Evolutionary conservation across 108 stramenopile species (phyloP).

Genomic region (Nannochloropsis salina): DNA sequence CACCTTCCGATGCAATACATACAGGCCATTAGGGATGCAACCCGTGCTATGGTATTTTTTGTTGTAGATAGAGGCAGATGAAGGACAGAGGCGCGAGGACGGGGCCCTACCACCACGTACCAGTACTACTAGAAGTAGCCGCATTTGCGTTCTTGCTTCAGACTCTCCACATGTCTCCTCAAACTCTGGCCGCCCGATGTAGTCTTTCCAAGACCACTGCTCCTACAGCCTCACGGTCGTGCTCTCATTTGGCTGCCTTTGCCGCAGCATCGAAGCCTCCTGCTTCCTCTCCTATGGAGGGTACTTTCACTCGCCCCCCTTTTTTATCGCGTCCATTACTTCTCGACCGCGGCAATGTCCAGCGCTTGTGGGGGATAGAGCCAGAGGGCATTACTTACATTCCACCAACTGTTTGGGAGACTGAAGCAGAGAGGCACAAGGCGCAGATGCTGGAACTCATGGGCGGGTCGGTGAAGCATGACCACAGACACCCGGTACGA

Average conservation of each 20-base stretch:
- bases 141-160: too few relatives aligned
- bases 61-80: too few relatives aligned
- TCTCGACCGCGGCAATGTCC: not conserved
- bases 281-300: not conserved
- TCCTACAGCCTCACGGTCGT: too few relatives aligned
- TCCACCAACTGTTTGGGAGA: not conserved
- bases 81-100: too few relatives aligned
- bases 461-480: not conserved
- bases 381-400: not conserved
- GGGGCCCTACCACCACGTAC: too few relatives aligned
- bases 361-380: slow-evolving; percentile 3
- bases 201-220: too few relatives aligned
- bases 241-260: not conserved
- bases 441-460: not conserved
- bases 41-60: too few relatives aligned
- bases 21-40: too few relatives aligned
- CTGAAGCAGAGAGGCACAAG: not conserved
- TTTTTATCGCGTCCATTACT: not conserved
- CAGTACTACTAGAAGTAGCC: too few relatives aligned
- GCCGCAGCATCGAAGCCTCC: not conserved
- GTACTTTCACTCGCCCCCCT: not conserved
- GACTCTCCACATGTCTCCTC: too few relatives aligned
- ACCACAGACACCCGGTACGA: not conserved
- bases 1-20: too few relatives aligned
- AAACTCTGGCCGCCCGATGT: too few relatives aligned